Conservation (phyloP, 2,329 filamentous ascomycete species). For the Exophiala bonariae region DNA sequence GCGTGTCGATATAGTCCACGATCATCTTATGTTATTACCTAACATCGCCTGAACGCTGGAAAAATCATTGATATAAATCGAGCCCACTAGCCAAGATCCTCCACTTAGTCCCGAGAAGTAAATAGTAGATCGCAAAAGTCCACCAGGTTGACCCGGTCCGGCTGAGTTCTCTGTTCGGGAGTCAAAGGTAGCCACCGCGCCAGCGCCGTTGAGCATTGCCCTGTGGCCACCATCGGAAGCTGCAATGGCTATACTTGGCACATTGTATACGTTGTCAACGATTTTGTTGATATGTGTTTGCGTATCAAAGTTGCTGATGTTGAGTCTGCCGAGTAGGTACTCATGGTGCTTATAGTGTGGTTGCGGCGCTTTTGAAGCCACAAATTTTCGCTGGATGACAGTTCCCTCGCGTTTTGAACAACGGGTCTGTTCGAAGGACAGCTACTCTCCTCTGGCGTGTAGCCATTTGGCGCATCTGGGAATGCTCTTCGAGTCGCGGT, state of each 20-base stretch:
- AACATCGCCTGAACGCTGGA: constrained; percentile 62
- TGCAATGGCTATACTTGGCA: constrained; percentile 72
- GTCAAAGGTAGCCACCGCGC: constrained; percentile 76
- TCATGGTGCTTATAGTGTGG: constrained; percentile 71
- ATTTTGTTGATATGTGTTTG: constrained; percentile 65
- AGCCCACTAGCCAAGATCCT: constrained; percentile 79
- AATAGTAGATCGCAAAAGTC: constrained; percentile 74
- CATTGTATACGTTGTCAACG: constrained; percentile 52
- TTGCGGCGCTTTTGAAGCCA: constrained; percentile 73
- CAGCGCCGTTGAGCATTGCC: constrained; percentile 77
- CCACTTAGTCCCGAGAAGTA: constrained; percentile 80
- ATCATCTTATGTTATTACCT: constrained; percentile 40
- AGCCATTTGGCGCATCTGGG: constrained; percentile 63
- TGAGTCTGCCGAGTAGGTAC: constrained; percentile 69
- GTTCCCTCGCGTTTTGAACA: constrained; percentile 61
- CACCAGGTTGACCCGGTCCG: constrained; percentile 67
- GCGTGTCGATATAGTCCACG: too few relatives aligned
- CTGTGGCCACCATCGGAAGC: constrained; percentile 81
- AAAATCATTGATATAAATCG: constrained; percentile 75
- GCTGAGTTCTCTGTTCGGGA: constrained; percentile 65
- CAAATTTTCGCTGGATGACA: constrained; percentile 68
- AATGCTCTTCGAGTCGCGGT: constrained; percentile 33
- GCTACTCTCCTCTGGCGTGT: constrained; percentile 65
- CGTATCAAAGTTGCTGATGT: constrained; percentile 74
- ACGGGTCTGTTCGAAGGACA: constrained; percentile 69